Base-by-base conservation (phyloP, 805 yeast genomes). In the Candida peoriensis region DNA sequence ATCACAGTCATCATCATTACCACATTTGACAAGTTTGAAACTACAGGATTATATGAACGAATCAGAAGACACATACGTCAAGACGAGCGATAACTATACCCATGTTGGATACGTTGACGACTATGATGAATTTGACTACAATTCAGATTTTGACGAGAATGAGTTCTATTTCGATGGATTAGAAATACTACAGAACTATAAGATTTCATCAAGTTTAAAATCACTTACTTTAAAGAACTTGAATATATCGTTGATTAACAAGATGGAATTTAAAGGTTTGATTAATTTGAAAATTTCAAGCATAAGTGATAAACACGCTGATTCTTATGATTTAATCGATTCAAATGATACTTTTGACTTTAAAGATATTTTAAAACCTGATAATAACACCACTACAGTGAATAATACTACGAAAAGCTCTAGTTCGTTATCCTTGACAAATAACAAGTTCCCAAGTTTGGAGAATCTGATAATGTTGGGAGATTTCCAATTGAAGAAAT, bases 141-240 rank as follows among this genome's bases (percentile, higher is more conserved):
- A 57, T 20, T 55, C 57, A 4, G 57, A 55, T 16, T 43, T 54
- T n/a, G 58, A 54, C 19, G 62, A 59, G 37, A 64, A 62, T 30
- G 56, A 50, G 31, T 47, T 63, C 24, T 63, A 60, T 38, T 60
- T 65, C 41, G 63, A 61, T 38, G 68, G 56, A 0, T 22, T 52
- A 15, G 56, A 52, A 34, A 47, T 52, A 4, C 23, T 51, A 3
- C 45, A 42, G 13, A 51, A 50, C 23, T 31, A 39, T 15, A 33
- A 12, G 6, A 32, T 44, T 17, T 39, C 48, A 3, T 34, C 23
- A 9, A 26, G 30, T 3, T 22, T 51, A 3, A 31, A 43, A 15
- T 32, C 37, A 0, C 32, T 51, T 4, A 38, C 42, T 3, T 25
- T 51, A 13, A 46, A 44, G 39, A 51, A 48, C 28, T 46, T 50